These are phyloP conservation scores for Clathrus columnatus DNA, from an alignment of 768 basidiomycete genomes.

Conservation along the genomic window DNA sequence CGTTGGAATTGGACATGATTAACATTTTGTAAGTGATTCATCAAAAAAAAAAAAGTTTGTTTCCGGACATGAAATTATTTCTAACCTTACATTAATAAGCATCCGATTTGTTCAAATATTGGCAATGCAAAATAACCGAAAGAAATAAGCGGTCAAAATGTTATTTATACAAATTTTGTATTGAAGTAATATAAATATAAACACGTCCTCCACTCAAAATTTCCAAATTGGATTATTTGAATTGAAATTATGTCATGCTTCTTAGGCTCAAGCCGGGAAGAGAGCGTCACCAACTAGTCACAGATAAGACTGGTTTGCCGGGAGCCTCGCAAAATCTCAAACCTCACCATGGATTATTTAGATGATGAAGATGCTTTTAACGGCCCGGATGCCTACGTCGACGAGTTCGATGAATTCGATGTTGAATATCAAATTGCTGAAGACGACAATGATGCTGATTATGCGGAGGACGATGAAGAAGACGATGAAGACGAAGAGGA, in stretches of 20 bases:
- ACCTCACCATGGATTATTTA: conserved; percentile 1
- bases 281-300: not conserved
- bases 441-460: conserved; percentile 4
- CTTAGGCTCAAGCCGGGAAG: not conserved
- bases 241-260: not conserved
- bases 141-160: conserved; percentile 29
- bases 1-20: conserved; percentile 78
- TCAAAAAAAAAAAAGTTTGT: conserved; percentile 12
- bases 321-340: not conserved
- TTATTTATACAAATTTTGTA: not conserved
- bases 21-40: conserved; percentile 65
- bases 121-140: conserved; percentile 53
- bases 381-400: conserved; percentile 28
- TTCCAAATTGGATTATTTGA: not conserved
- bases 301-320: not conserved
- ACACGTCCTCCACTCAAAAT: not conserved
- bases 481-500: not conserved
- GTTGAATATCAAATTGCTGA: conserved; percentile 21
- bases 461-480: not conserved
- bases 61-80: not conserved
- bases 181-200: not conserved
- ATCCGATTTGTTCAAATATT: conserved; percentile 77
- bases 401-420: conserved; percentile 26
- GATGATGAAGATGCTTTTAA: conserved; percentile 26
- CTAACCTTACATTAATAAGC: too few species aligned